These are phyloP conservation scores for Alliaria petiolata DNA, from an alignment of 345 rosid genomes.

Conservation along the genomic window DNA sequence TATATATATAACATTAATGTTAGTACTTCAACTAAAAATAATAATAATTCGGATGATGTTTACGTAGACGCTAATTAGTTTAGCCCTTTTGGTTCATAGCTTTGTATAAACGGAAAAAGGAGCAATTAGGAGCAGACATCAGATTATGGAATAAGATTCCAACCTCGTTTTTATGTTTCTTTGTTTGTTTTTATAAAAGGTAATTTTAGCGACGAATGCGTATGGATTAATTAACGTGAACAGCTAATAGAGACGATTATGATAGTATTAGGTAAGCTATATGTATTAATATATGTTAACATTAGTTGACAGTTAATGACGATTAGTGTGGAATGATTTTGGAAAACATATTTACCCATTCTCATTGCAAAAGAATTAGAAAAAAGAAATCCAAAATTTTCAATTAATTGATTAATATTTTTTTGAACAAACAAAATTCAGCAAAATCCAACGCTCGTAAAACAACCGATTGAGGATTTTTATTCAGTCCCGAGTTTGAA, in stretches of 20 bases:
- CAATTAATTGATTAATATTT: not conserved
- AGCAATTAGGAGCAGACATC: constrained; percentile 20
- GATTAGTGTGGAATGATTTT: not conserved
- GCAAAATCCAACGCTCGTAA: not conserved
- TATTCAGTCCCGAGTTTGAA: not conserved
- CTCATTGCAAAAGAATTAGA: not conserved
- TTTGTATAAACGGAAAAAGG: constrained; percentile 3
- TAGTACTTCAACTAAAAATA: not conserved
- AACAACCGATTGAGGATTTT: not conserved
- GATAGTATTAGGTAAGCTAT: constrained; percentile 29
- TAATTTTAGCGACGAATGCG: constrained; percentile 11
- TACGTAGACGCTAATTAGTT: constrained; percentile 11
- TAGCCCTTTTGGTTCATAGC: constrained; percentile 1
- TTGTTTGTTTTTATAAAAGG: not conserved
- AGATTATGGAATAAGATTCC: constrained; percentile 22
- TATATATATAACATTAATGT: not conserved
- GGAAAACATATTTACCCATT: not conserved
- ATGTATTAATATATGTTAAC: not conserved
- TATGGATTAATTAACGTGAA: constrained; percentile 22
- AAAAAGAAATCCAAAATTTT: not conserved
- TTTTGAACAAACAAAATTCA: not conserved
- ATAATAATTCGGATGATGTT: not conserved
- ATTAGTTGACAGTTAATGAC: constrained; percentile 17
- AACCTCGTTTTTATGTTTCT: constrained; percentile 16
- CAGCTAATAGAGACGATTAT: constrained; percentile 30